These are phyloP conservation scores for Sugiyamaella chiloensis DNA, from an alignment of 805 yeast genomes.

Conservation along the genomic window DNA sequence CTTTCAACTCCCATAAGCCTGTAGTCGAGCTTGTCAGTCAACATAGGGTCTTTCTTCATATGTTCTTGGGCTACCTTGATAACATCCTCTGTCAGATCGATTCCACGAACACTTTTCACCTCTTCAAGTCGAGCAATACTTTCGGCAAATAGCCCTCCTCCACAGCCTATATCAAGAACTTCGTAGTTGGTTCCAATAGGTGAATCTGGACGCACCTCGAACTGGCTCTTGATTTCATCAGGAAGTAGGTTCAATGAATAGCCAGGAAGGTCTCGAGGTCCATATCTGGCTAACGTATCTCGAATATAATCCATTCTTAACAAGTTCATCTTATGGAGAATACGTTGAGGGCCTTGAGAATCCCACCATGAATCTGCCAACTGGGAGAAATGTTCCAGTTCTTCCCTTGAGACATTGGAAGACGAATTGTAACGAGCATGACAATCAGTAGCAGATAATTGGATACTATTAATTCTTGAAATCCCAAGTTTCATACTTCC, in stretches of 20 bases:
- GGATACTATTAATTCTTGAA: too few relatives aligned
- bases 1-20: conserved; percentile 61
- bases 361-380: conserved; percentile 99
- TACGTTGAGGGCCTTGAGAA: conserved; percentile 85
- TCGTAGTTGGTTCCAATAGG: conserved; percentile 33
- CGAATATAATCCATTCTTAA: conserved; percentile 84
- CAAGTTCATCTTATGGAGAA: conserved; percentile 91
- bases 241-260: conserved; percentile 70
- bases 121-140: conserved; percentile 70
- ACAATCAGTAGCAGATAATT: too few relatives aligned
- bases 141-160: conserved; percentile 94
- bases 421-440: too few relatives aligned
- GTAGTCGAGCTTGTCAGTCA: conserved; percentile 57
- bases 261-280: conserved; percentile 67
- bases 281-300: conserved; percentile 53
- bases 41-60: conserved; percentile 58
- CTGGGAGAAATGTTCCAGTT: conserved; percentile 75
- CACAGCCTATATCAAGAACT: conserved; percentile 93
- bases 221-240: conserved; percentile 20
- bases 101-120: conserved; percentile 67
- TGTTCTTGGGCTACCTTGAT: conserved; percentile 76
- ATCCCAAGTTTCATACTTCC: too few relatives aligned
- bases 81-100: conserved; percentile 84
- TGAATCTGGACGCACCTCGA: conserved; percentile 18
- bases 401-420: conserved; percentile 43